Evolutionary conservation across 768 basidiomycete species (phyloP), one percentile per base, ranked within the genome.

Genomic region (Artomyces pyxidatus): DNA sequence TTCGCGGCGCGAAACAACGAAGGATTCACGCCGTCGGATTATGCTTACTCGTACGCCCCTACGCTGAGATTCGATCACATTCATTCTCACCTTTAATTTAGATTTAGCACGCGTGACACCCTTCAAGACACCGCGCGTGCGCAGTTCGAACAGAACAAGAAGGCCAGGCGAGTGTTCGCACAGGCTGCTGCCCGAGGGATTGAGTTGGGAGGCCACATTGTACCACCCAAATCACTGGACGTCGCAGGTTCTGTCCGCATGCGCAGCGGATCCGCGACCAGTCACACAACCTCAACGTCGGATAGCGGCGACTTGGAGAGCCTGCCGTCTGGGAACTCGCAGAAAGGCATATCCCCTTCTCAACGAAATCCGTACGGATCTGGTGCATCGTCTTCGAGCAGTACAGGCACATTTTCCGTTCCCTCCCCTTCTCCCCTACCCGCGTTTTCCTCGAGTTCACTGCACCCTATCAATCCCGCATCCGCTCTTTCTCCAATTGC

Each of bases 21-120:
- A 53, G 92, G 92, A 0, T 96, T 92, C 63, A 89, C 88, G 9
- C 85, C 94, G 9, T 83, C 84, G 0, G 94, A 97, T 67, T 96
- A 94, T 64, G 90, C 93, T 14, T 96, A 89, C 63, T 88, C 87
- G 79, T 88, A 61, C 51, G 84, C 74, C 39, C 47, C 37, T 48
- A 12, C 32, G 11, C 17, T 47, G 32, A 37, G 19, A 27, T 16
- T 16, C 48, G 16, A 12, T 45, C 48, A 17, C 45, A 37, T 55
- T 56, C 58, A 58, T 50, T 37, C 26, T 11, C 40, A 35, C 14
- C 48, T 45, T 56, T 37, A 45, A 28, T 47, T 38, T 55, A 91
- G 88, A 39, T 81, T 76, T 58, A 84, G 72, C 59, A 91, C 86
- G 2, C 73, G 75, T 56, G 85, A 89, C 45, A 85, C 84, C 0